Evolutionary conservation across 139 green algal genomes (phyloP).

Genomic region (Coccomyxa sp.): DNA sequence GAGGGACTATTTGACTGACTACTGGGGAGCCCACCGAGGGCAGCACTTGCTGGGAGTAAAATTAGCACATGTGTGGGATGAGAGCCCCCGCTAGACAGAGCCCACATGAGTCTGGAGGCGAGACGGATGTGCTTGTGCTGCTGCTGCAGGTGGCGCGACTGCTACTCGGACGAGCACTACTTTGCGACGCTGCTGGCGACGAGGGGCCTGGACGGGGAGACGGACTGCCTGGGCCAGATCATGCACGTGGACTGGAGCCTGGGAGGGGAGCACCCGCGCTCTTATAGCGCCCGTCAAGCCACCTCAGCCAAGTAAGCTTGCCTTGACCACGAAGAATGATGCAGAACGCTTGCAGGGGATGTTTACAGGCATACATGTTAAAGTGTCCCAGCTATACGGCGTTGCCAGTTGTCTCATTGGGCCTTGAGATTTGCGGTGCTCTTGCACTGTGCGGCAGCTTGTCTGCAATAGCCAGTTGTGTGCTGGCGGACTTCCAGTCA

Average conservation of each 20-base stretch:
- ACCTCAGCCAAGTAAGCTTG: not conserved
- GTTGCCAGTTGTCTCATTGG: not conserved
- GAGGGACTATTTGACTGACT: too few species aligned
- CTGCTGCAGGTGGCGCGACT: constrained; percentile 11
- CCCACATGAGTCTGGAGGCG: not conserved
- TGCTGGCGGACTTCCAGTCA: too few species aligned
- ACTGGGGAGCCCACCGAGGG: too few species aligned
- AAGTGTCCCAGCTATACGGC: not conserved
- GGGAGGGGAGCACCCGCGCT: constrained; percentile 4
- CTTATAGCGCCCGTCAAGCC: not conserved
- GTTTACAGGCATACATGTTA: too few species aligned
- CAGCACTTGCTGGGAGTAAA: too few species aligned
- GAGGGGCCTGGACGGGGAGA: constrained; percentile 19
- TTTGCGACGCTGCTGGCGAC: constrained; percentile 35
- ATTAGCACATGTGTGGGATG: too few species aligned
- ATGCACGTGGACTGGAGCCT: constrained; percentile 15
- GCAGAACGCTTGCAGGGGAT: too few species aligned
- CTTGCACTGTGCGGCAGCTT: not conserved
- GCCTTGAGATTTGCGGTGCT: not conserved
- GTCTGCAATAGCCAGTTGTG: not conserved
- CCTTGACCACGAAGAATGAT: too few species aligned
- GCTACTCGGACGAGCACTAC: constrained; percentile 36
- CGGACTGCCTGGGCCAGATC: constrained; percentile 1
- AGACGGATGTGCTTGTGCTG: not conserved
- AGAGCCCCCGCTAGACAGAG: too few species aligned